A percentile compares a stretch with the other conserved stretches of the same genome.
phyloP scores from a whole-genome alignment of 1,284 basidiomycete species.

The Melampsora medusae region DNA sequence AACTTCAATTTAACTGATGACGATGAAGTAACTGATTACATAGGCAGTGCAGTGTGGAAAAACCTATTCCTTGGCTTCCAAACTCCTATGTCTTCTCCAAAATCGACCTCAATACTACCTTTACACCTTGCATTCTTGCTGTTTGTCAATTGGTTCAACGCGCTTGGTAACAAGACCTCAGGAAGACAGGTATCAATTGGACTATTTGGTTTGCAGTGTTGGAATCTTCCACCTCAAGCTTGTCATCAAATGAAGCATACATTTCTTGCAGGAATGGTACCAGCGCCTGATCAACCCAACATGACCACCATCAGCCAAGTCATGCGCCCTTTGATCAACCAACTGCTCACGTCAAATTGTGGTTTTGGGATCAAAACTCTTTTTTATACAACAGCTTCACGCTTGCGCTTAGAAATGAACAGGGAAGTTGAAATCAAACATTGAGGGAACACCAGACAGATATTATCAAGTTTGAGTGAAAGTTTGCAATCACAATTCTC shows the following conservation, averaged over 20 bases:
- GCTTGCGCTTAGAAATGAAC: no score
- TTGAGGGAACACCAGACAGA: no score
- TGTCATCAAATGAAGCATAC: neutral
- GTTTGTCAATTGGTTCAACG: constrained; percentile 9
- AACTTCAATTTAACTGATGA: neutral
- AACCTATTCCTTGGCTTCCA: no score
- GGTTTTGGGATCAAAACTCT: no score
- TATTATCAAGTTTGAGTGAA: no score
- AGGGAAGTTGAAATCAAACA: no score
- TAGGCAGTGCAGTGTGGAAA: no score
- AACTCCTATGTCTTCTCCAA: neutral
- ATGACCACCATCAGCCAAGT: neutral
- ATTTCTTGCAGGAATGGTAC: neutral
- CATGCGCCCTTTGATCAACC: neutral
- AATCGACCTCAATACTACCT: neutral
- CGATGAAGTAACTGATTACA: neutral
- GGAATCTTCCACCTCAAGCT: neutral
- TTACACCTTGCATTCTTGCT: neutral
- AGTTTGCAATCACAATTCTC: no score
- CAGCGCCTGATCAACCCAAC: constrained; percentile 1
- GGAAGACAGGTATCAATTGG: constrained; percentile 10
- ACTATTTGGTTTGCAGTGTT: neutral
- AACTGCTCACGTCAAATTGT: no score
- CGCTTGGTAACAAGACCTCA: neutral
- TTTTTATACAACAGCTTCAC: no score